A percentile compares a stretch with the other conserved stretches of the same genome.
Conservation (phyloP, 2,329 filamentous ascomycete species). For the Cryphonectria nitschkei region DNA sequence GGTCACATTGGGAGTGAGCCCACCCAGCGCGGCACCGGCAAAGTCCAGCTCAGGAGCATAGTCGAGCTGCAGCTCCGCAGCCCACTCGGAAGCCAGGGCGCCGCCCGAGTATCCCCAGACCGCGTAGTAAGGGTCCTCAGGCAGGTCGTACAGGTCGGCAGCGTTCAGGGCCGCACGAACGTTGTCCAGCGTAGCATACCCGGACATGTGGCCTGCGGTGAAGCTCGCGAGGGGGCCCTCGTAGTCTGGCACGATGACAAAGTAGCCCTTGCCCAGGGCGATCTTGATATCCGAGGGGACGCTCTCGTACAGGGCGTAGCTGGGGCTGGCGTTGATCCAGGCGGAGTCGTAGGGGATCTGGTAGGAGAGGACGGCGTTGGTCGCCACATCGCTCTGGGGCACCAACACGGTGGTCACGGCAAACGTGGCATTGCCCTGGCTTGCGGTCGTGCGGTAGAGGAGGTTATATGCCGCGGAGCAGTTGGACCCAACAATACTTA, state of each 20-base stretch:
- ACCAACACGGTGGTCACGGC: conserved; percentile 41
- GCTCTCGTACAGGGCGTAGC: conserved; percentile 38
- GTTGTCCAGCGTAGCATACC: conserved; percentile 48
- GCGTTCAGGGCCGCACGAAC: conserved; percentile 44
- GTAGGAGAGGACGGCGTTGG: conserved; percentile 44
- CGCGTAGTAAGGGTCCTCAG: conserved; percentile 39
- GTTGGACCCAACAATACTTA: conserved; percentile 4
- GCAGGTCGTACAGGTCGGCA: conserved; percentile 36
- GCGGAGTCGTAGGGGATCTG: conserved; percentile 46
- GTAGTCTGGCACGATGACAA: conserved; percentile 50
- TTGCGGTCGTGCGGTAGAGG: conserved; percentile 42
- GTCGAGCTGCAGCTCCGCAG: conserved; percentile 49
- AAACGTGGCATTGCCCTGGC: conserved; percentile 38
- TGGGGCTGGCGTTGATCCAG: conserved; percentile 43
- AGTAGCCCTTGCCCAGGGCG: conserved; percentile 47
- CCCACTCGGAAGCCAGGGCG: conserved; percentile 53
- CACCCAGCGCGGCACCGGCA: conserved; percentile 50
- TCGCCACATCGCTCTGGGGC: conserved; percentile 29
- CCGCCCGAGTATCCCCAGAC: conserved; percentile 60
- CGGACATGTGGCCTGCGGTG: conserved; percentile 45
- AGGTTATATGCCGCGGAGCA: conserved; percentile 37
- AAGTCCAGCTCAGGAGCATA: conserved; percentile 54
- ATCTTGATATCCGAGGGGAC: conserved; percentile 38
- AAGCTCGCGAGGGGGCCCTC: conserved; percentile 49
- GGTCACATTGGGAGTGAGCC: conserved; percentile 46